Evolutionary conservation across 805 yeast species (phyloP).

Genomic region (Yarrowia sp.): DNA sequence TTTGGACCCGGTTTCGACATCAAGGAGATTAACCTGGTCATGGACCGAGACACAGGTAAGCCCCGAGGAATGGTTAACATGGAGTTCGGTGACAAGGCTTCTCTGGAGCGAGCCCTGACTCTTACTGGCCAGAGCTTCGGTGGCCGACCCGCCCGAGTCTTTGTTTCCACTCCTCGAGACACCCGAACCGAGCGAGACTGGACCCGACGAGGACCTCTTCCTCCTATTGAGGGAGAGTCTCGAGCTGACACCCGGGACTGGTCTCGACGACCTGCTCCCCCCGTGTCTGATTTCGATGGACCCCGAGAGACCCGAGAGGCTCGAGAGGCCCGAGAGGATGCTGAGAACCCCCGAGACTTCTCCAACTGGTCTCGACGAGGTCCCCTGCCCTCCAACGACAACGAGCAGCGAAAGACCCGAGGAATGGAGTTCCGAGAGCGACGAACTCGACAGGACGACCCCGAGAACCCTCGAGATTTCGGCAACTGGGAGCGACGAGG

Average conservation of each 20-base stretch:
- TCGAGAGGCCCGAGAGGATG: constrained; percentile 34
- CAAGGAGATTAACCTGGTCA: constrained; percentile 66
- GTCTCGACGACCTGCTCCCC: constrained; percentile 40
- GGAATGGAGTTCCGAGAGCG: constrained; percentile 24
- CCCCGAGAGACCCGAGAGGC: constrained; percentile 34
- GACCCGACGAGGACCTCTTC: constrained; percentile 41
- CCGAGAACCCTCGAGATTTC: constrained; percentile 49
- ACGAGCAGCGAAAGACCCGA: constrained; percentile 35
- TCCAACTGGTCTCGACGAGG: constrained; percentile 42
- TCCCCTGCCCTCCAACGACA: constrained; percentile 50
- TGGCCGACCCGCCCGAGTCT: constrained; percentile 64
- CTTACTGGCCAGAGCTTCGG: constrained; percentile 67
- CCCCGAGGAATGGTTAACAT: constrained; percentile 87
- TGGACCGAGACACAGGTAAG: constrained; percentile 60
- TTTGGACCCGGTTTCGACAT: constrained; percentile 48
- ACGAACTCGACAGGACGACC: constrained; percentile 26
- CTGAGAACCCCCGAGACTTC: constrained; percentile 34
- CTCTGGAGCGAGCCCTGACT: constrained; percentile 68
- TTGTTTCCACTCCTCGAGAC: constrained; percentile 60
- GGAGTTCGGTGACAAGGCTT: constrained; percentile 78
- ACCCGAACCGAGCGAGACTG: constrained; percentile 24
- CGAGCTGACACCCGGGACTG: constrained; percentile 42
- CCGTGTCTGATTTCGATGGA: constrained; percentile 26
- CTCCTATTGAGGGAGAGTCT: constrained; percentile 33
- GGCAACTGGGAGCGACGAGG: constrained; percentile 38